phyloP scores from a whole-genome alignment of 305 asterid species.

The Ajuga reptans region DNA sequence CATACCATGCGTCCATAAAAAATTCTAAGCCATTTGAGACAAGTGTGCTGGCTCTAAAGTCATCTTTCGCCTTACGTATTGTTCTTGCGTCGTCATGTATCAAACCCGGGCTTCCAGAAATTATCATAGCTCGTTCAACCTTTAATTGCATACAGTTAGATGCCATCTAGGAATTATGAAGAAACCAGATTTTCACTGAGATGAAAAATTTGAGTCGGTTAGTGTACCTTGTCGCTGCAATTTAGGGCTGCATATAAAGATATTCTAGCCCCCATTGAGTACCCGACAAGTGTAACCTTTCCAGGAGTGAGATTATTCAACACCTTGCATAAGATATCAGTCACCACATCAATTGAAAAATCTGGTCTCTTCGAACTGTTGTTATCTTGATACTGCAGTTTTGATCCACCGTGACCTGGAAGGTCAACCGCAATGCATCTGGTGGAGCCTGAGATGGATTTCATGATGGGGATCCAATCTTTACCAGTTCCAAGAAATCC shows the following conservation, averaged over 20 bases:
- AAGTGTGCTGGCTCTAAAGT: conserved; percentile 63
- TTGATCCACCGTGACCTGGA: conserved; percentile 91
- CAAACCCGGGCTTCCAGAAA: conserved; percentile 94
- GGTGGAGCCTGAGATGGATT: conserved; percentile 60
- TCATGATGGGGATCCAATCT: conserved; percentile 89
- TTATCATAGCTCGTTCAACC: conserved; percentile 74
- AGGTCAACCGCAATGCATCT: conserved; percentile 85
- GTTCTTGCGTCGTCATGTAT: conserved; percentile 48
- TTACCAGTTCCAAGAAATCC: conserved; percentile 84
- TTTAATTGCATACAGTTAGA: conserved; percentile 21
- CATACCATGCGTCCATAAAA: conserved; percentile 76
- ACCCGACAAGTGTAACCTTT: conserved; percentile 76
- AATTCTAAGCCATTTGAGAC: conserved; percentile 58
- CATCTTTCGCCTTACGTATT: conserved; percentile 69
- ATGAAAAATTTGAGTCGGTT: background rate
- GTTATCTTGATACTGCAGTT: conserved; percentile 30
- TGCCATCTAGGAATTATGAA: conserved; percentile 1
- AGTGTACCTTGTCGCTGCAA: conserved; percentile 51
- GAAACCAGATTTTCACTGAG: background rate
- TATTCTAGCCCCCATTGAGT: conserved; percentile 96
- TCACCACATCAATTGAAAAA: conserved; percentile 56
- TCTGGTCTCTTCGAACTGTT: conserved; percentile 31
- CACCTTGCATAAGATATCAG: conserved; percentile 49
- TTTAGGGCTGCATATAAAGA: conserved; percentile 66
- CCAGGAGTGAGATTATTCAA: conserved; percentile 36